Conservation (phyloP, 345 rosid species). For the Clarkia xantiana region DNA sequence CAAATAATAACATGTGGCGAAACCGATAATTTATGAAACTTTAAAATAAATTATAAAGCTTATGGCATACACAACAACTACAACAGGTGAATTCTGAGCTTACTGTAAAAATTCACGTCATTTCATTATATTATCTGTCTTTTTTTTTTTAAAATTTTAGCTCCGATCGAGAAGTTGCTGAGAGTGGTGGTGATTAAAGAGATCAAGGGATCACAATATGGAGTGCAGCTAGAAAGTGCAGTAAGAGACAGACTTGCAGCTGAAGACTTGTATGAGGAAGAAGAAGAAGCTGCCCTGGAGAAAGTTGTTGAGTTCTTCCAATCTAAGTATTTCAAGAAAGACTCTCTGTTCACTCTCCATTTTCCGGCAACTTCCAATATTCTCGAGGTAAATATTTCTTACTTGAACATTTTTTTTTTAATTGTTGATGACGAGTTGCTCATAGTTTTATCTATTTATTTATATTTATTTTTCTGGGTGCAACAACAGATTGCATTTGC, state of each 20-base stretch:
- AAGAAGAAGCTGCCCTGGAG: slow-evolving; percentile 76
- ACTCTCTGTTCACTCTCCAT: slow-evolving; percentile 54
- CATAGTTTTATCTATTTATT: no score
- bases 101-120: no score
- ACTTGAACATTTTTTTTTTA: no score
- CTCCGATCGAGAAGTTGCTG: slow-evolving; percentile 50
- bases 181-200: slow-evolving; percentile 87
- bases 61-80: no score
- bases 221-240: slow-evolving; percentile 62
- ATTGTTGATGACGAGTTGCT: no score
- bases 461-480: not conserved
- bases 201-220: slow-evolving; percentile 89
- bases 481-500: slow-evolving; percentile 44
- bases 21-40: not conserved
- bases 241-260: slow-evolving; percentile 84
- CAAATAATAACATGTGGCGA: not conserved
- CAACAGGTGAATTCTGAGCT: no score
- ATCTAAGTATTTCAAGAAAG: slow-evolving; percentile 66
- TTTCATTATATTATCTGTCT: no score
- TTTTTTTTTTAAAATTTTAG: no score
- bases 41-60: no score
- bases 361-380: slow-evolving; percentile 38
- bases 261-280: slow-evolving; percentile 79
- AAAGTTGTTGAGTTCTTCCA: slow-evolving; percentile 69
- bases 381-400: slow-evolving; percentile 38